A percentile compares a stretch with the other conserved stretches of the same genome.
Conservation (phyloP, 2,329 filamentous ascomycete species). For the Domatiomyces catenatus region DNA sequence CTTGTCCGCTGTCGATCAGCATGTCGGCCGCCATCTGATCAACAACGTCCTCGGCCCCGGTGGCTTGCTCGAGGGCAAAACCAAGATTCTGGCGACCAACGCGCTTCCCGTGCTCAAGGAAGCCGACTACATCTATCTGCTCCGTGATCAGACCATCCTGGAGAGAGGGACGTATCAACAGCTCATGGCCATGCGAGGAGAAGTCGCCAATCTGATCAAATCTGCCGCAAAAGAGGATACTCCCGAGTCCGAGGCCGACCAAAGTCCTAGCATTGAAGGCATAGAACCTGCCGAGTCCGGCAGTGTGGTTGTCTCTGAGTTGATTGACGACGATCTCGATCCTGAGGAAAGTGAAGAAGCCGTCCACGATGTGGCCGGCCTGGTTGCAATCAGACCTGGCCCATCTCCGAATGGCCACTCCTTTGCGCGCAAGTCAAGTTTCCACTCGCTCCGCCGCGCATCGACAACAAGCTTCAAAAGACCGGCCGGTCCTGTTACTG, state of each 20-base stretch:
- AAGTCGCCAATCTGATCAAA: constrained; percentile 70
- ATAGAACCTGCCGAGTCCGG: constrained; percentile 45
- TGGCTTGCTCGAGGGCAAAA: constrained; percentile 71
- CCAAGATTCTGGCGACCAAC: constrained; percentile 85
- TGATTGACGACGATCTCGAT: constrained; percentile 34
- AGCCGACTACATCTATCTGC: constrained; percentile 72
- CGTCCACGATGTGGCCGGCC: constrained; percentile 58
- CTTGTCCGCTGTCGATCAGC: constrained; percentile 92
- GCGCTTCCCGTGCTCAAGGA: constrained; percentile 81
- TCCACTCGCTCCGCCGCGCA: constrained; percentile 68
- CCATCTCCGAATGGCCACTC: constrained; percentile 24
- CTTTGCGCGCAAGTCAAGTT: constrained; percentile 50
- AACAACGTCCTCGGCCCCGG: constrained; percentile 79
- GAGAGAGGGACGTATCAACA: constrained; percentile 86
- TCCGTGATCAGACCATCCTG: constrained; percentile 67
- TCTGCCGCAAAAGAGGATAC: constrained; percentile 49
- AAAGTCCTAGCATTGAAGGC: constrained; percentile 25
- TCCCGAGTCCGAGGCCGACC: constrained; percentile 17
- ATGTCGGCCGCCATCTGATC: constrained; percentile 88
- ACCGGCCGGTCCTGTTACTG: constrained; percentile 64
- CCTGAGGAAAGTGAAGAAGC: constrained; percentile 41
- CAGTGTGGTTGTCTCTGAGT: constrained; percentile 37
- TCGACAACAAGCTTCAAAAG: constrained; percentile 83
- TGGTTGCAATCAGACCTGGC: constrained; percentile 56
- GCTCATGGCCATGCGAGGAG: constrained; percentile 82